Evolutionary conservation across 2,329 filamentous ascomycete genomes (phyloP), one percentile per base, ranked within the genome.

Genomic region (Amauroascus niger): DNA sequence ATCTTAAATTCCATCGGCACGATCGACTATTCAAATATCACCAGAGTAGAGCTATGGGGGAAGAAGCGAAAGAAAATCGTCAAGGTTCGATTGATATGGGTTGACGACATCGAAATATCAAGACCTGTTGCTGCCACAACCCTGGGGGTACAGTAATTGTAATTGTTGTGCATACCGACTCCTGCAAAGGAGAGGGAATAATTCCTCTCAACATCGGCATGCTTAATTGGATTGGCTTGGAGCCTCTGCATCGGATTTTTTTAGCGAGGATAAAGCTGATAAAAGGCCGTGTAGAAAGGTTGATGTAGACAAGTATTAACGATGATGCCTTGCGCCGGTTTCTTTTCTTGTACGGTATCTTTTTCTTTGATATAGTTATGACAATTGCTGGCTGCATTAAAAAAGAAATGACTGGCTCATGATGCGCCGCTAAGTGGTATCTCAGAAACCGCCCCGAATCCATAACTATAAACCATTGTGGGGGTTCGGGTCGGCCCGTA

Each of bases 81-180:
- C 30, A 39, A 28, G 45, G 55, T 8, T n/a, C 55, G 32, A 14
- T 52, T 57, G 16, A 57, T 57, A 26, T 57, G 55, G 55, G 28
- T 55, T 4, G 52, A 57, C 24, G 46, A 57, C 22, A 49, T 41
- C 4, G 13, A 44, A 14, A 32, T 51, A 5, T 28, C 52, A 22
- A 18, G 18, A 6, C 44, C 44, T 13, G 26, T 47, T 32, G 18
- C 37, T 3, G 52, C 28, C 9, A 26, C 28, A 4, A 47, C 46
- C 2, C 24, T 57, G 16, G 55, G 55, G n/a, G n/a, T n/a, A n/a
- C n/a, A n/a, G n/a, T n/a, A n/a, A n/a, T n/a, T 13, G 55, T 46
- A 18, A 55, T 57, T 30, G 39, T 57, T 28, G 52, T 55, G 14
- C 55, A 57, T 52, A 14, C 45, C 1, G 44, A 51, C 22, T 24